These are phyloP conservation scores for Hagleromyces aurorensis DNA, from an alignment of 805 yeast species.

Conservation along the genomic window DNA sequence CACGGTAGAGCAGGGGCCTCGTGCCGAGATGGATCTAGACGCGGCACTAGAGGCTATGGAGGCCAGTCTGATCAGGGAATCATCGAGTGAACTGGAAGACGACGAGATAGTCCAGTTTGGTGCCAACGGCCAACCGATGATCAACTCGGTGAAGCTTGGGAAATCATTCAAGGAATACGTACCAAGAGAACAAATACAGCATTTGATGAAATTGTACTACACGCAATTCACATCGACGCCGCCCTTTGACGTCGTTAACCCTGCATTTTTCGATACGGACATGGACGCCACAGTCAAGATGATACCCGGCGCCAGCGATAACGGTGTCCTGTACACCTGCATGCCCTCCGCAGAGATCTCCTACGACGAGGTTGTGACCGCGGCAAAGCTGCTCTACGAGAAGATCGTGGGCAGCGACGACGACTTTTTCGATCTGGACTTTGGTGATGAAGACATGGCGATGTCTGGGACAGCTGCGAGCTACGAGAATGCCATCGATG, in stretches of 20 bases:
- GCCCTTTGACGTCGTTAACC: slow-evolving; percentile 45
- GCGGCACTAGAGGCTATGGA: slow-evolving; percentile 77
- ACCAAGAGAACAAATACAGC: slow-evolving; percentile 64
- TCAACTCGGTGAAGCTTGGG: slow-evolving; percentile 79
- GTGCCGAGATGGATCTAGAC: slow-evolving; percentile 71
- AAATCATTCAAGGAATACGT: slow-evolving; percentile 77
- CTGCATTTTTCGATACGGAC: slow-evolving; percentile 33
- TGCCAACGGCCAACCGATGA: slow-evolving; percentile 57
- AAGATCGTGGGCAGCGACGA: slow-evolving; percentile 87
- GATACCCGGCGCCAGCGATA: slow-evolving; percentile 37
- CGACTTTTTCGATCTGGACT: slow-evolving; percentile 93
- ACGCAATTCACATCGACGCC: slow-evolving; percentile 51
- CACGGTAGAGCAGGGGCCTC: slow-evolving; percentile 59
- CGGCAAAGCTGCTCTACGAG: slow-evolving; percentile 66
- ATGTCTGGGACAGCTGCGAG: slow-evolving; percentile 5
- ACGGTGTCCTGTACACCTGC: slow-evolving; percentile 42
- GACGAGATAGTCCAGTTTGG: slow-evolving; percentile 48
- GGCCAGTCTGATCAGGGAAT: slow-evolving; percentile 70
- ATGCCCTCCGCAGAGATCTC: slow-evolving; percentile 83
- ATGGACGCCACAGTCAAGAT: slow-evolving; percentile 21
- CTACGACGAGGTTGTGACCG: slow-evolving; percentile 84
- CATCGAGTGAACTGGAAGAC: slow-evolving; percentile 47
- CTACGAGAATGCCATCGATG: slow-evolving; percentile 26
- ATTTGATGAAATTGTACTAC: slow-evolving; percentile 52
- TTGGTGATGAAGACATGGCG: slow-evolving; percentile 81